Conservation (phyloP, 208 protist genomes). For the Crithidia bombi region DNA sequence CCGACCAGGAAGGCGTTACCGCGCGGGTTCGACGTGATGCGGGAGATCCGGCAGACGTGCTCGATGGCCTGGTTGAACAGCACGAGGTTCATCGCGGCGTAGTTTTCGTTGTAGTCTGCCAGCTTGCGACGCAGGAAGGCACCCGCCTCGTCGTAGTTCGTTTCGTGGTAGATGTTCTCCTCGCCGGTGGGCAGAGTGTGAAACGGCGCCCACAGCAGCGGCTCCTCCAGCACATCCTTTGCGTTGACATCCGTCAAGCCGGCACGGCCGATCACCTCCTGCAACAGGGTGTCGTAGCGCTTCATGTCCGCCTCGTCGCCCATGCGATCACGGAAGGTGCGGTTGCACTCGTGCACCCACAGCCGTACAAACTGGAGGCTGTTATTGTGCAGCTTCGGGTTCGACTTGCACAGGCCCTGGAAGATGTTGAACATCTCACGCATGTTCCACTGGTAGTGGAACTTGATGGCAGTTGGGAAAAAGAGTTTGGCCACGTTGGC, state of each 20-base stretch:
- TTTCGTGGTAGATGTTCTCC: constrained; percentile 92
- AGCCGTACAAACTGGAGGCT: constrained; percentile 90
- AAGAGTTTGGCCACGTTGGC: constrained; percentile 92
- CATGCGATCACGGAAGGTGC: constrained; percentile 98
- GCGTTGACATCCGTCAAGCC: constrained; percentile 85
- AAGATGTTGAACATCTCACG: constrained; percentile 98
- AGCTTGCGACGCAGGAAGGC: constrained; percentile 92
- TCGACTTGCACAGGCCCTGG: constrained; percentile 93
- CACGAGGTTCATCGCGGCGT: constrained; percentile 97
- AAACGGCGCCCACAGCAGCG: constrained; percentile 96
- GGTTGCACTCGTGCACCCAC: constrained; percentile 96
- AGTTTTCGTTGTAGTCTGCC: constrained; percentile 96
- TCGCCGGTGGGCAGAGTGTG: constrained; percentile 84
- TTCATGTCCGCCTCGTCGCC: constrained; percentile 89
- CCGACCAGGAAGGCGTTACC: constrained; percentile 97
- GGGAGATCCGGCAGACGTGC: constrained; percentile 97
- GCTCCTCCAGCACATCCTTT: constrained; percentile 88
- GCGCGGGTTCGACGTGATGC: constrained; percentile 95
- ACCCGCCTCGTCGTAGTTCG: constrained; percentile 79
- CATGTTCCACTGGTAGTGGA: constrained; percentile 99
- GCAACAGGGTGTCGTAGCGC: constrained; percentile 89
- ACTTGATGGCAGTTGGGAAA: constrained; percentile 98
- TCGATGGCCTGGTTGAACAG: constrained; percentile 98
- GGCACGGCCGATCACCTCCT: constrained; percentile 84
- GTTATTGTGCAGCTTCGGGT: constrained; percentile 86